A percentile compares a stretch with the other conserved stretches of the same genome.
These are phyloP conservation scores for Boletellus sp. DNA, from an alignment of 768 basidiomycete species.

Conservation along the genomic window DNA sequence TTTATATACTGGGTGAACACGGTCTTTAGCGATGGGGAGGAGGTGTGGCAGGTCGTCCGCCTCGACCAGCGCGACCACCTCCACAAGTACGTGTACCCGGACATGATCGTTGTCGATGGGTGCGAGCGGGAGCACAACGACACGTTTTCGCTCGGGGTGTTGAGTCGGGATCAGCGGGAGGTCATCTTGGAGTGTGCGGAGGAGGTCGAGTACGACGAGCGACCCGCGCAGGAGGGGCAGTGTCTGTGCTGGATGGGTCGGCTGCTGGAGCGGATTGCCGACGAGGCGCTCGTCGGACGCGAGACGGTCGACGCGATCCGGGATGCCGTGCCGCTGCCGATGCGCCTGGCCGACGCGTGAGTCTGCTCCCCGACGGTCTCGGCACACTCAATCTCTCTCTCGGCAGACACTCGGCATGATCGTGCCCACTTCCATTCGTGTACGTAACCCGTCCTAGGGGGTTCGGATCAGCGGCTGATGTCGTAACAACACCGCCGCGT, in stretches of 20 bases:
- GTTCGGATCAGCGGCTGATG: no score
- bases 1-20: constrained; percentile 28
- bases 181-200: constrained; percentile 25
- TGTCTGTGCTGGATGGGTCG: constrained; percentile 16
- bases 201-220: constrained; percentile 18
- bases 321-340: constrained; percentile 9
- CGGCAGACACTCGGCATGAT: no score
- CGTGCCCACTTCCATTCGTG: no score
- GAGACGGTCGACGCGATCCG: constrained; percentile 10
- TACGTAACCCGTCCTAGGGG: no score
- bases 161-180: constrained; percentile 26
- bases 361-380: no score
- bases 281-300: constrained; percentile 10
- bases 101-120: constrained; percentile 24
- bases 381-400: no score
- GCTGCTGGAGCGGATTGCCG: constrained; percentile 16
- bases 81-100: constrained; percentile 26
- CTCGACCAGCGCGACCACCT: constrained; percentile 12
- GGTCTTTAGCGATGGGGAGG: constrained; percentile 18
- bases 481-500: no score
- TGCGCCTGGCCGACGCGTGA: no score
- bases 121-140: constrained; percentile 4
- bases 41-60: constrained; percentile 29
- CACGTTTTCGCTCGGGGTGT: constrained; percentile 16
- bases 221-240: constrained; percentile 3